Evolutionary conservation across 352 stramenopile genomes (phyloP), one percentile per base, ranked within the genome.

Genomic region (Phytophthora fragariae): DNA sequence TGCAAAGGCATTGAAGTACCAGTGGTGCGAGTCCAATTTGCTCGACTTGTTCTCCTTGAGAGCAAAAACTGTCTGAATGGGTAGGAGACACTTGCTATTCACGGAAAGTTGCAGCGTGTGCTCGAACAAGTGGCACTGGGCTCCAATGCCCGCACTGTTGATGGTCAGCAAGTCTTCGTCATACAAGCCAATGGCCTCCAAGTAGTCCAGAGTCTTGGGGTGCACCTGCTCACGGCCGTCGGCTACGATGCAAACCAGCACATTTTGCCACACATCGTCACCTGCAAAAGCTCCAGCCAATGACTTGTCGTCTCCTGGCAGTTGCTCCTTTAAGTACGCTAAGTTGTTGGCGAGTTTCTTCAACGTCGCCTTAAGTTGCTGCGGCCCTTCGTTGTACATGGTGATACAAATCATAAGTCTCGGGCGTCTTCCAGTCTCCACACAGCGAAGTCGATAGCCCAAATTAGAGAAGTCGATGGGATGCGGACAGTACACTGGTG

Each of bases 121-220:
- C 67, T 97, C 90, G 55, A 97, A 97, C 54, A 97, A 33, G 57
- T 97, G 90, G 50, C 86, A 95, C 57, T 95, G 85, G 6, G 88
- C 86, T 6, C 85, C 85, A 59, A 95, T 93, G 10, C 90, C 90
- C 0, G 90, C 89, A 62, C 86, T 94, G 64, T 92, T 93, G 73
- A 97, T 97, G 3, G 89, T 95, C 52, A 95, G 65, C 41, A 95
- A 46, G 64, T 95, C 88, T 75, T 97, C 88, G 59, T 97, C 90
- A 66, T 95, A 97, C 7, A 95, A 62, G 2, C 90, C 90, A 50
- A 97, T 83, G 3, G 68, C 67, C 19, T 85, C 77, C 19, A 97
- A 64, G 66, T 94, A 97, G 35, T 95, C 85, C 3, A 97, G 77
- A 84, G 85, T 97, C 72, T 95, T 95, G 15, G 81, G 65, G 73